Conservation (phyloP, 169 alveolate genomes). For the Eimeria necatrix region DNA sequence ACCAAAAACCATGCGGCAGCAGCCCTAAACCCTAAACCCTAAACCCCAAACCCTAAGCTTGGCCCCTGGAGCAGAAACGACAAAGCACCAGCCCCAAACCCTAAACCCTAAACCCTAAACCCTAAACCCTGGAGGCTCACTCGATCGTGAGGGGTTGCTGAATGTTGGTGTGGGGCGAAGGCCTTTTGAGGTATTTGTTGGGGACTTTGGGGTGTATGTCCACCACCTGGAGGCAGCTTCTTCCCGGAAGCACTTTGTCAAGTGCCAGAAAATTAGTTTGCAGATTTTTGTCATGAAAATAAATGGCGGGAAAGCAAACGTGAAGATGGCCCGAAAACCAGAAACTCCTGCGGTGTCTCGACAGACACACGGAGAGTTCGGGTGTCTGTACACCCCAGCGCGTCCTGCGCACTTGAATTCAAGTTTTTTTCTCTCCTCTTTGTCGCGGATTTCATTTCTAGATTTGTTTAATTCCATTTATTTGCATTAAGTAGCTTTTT, state of each 20-base stretch:
- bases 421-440: too few relatives aligned
- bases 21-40: too few relatives aligned
- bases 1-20: too few relatives aligned
- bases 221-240: constrained; percentile 56
- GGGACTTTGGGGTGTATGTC: constrained; percentile 6
- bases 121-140: neutral
- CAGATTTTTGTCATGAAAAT: neutral
- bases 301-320: constrained; percentile 58
- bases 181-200: constrained; percentile 1
- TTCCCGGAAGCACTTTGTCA: constrained; percentile 76
- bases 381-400: too few relatives aligned
- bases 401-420: too few relatives aligned
- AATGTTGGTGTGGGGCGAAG: neutral
- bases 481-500: neutral
- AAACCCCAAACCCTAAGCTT: too few relatives aligned
- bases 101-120: neutral
- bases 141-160: neutral
- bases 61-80: neutral
- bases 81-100: neutral
- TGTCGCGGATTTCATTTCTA: too few relatives aligned
- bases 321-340: constrained; percentile 76
- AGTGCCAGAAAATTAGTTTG: constrained; percentile 65
- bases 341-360: constrained; percentile 12
- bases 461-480: neutral
- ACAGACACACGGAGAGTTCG: too few relatives aligned